A percentile compares a stretch with the other conserved stretches of the same genome.
Conservation (phyloP, 2,329 filamentous ascomycete species). For the Aspergillus luchuensis region DNA sequence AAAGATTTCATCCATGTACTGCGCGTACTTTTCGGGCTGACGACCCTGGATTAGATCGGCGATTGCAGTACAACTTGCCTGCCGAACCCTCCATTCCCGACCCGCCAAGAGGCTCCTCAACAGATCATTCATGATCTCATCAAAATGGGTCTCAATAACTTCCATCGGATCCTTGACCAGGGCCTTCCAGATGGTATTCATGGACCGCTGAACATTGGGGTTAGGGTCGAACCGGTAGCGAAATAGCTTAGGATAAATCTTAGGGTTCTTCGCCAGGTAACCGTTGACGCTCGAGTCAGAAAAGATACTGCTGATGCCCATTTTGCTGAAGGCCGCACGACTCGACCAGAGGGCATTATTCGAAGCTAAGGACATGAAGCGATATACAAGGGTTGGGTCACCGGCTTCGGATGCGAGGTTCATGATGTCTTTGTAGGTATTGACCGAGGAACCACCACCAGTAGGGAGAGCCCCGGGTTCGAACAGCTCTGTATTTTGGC, state of each 20-base stretch:
- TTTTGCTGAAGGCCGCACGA: slow-evolving; percentile 91
- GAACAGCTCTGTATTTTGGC: slow-evolving; percentile 88
- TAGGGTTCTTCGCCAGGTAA: slow-evolving; percentile 77
- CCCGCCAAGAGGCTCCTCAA: slow-evolving; percentile 77
- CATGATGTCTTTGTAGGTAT: slow-evolving; percentile 97
- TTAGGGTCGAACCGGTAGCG: slow-evolving; percentile 96
- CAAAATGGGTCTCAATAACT: slow-evolving; percentile 79
- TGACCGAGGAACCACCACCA: slow-evolving; percentile 83
- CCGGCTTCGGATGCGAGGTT: slow-evolving; percentile 94
- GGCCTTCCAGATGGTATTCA: slow-evolving; percentile 97
- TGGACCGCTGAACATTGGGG: slow-evolving; percentile 85
- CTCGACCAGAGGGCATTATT: slow-evolving; percentile 98
- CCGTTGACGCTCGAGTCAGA: slow-evolving; percentile 74
- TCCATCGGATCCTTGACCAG: slow-evolving; percentile 84
- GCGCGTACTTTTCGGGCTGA: slow-evolving; percentile 74
- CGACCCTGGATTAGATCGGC: slow-evolving; percentile 84
- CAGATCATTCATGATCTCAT: slow-evolving; percentile 84
- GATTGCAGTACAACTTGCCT: slow-evolving; percentile 89
- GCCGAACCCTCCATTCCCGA: slow-evolving; percentile 88
- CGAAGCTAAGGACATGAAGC: slow-evolving; percentile 95
- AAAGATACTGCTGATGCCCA: slow-evolving; percentile 88
- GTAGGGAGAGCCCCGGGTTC: slow-evolving; percentile 88
- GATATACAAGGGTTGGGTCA: slow-evolving; percentile 93
- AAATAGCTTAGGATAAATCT: slow-evolving; percentile 92
- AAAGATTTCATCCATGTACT: slow-evolving; percentile 84